Base-by-base conservation (phyloP, 2,329 filamentous ascomycete species). In the Diaporthe ilicicola region DNA sequence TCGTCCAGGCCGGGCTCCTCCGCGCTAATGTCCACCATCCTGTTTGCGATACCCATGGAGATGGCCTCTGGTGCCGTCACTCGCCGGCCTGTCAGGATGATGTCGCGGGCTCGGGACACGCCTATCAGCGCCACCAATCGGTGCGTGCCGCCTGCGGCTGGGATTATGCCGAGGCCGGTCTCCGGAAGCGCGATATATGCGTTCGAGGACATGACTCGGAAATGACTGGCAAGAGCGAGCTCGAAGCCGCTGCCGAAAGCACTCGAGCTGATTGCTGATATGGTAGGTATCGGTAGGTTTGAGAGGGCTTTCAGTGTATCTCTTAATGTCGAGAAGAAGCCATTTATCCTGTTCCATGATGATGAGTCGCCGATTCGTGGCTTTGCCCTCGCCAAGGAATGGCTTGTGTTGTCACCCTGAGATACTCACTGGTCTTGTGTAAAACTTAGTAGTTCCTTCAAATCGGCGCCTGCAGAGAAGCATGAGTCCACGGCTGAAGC, bases 181-280 rank as follows among this genome's bases (percentile, higher is more conserved):
- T 99, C 96, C 1, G 96, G 96, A 7, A 98, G 89, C 0, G 91
- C 94, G 67, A 99, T 90, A 29, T 86, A 84, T 13, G 94, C 93
- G 42, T 91, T 93, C 39, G 93, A 94, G 32, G 91, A 89, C 75
- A 98, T 91, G 67, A 99, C 91, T 75, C 96, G 93, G 81, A 99
- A 90, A 81, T 96, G 91, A 1, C 95, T 97, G 74, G 92, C 91
- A 10, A 99, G 89, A 1, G 94, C 95, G 62, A 99, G 89, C 83
- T 99, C 96, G 74, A 98, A 91, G 55, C 96, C 96, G 77, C 96
- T 96, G 73, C 96, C 96, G 37, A 98, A 91, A 4, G 96, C 96
- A 70, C 93, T 84, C 59, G 93, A 96, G 67, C 92, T 92, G 73
- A 99, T 90, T 70, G 94, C 94, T 4, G 93, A 91, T 78, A 99